These are phyloP conservation scores for Jatropha podagrica DNA, from an alignment of 441 rosid genomes.

Conservation along the genomic window DNA sequence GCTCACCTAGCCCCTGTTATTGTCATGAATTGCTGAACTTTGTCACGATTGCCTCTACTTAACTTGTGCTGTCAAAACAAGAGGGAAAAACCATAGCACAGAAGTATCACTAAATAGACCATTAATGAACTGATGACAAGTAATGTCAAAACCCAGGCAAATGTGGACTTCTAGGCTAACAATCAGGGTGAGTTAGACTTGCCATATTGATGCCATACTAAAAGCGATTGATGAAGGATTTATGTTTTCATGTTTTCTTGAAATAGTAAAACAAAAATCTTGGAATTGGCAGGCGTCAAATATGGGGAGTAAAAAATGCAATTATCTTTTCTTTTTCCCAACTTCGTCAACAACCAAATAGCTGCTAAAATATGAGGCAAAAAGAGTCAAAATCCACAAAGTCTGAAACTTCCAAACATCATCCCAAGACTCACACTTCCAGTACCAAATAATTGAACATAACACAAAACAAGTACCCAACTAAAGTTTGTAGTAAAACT, in stretches of 20 bases:
- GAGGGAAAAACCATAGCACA: background rate
- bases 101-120: background rate
- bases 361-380: background rate
- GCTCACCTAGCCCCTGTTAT: slow-evolving; percentile 86
- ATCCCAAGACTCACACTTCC: too few species aligned
- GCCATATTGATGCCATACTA: too few species aligned
- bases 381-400: background rate
- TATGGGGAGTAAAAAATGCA: background rate
- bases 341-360: background rate
- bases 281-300: background rate
- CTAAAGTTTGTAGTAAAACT: too few species aligned
- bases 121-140: too few species aligned
- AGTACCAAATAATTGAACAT: too few species aligned
- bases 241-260: too few species aligned
- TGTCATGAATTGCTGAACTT: slow-evolving; percentile 79
- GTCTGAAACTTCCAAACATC: background rate
- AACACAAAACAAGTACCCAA: background rate
- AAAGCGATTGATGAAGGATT: too few species aligned
- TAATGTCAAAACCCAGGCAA: too few species aligned
- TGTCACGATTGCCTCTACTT: slow-evolving; percentile 81
- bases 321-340: too few species aligned
- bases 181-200: too few species aligned
- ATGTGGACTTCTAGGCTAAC: too few species aligned
- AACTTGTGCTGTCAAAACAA: slow-evolving; percentile 60
- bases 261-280: background rate